phyloP scores from a whole-genome alignment of 2,329 filamentous ascomycete species.

The Magnaporthiopsis rhizophila region DNA sequence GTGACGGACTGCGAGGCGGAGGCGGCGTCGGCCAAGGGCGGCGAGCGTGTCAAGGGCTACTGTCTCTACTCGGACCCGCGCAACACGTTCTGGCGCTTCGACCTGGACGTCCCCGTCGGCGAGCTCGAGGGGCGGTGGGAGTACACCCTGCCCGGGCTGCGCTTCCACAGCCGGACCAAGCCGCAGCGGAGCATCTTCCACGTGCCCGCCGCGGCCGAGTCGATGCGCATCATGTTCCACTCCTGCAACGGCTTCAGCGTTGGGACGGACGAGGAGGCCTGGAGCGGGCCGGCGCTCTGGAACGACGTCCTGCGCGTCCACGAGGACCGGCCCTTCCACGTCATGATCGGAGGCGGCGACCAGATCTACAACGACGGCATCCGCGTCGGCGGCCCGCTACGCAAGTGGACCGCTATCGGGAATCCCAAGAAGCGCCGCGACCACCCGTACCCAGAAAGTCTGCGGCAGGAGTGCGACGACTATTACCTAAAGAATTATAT shows the following conservation, averaged over 20 bases:
- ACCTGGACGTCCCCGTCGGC: conserved; percentile 68
- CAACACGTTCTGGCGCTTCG: conserved; percentile 91
- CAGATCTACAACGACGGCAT: conserved; percentile 97
- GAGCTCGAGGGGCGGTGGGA: conserved; percentile 65
- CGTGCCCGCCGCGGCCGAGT: conserved; percentile 72
- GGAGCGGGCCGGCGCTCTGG: conserved; percentile 90
- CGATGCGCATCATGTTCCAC: conserved; percentile 98
- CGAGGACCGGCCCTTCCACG: conserved; percentile 75
- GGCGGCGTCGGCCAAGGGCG: conserved; percentile 17
- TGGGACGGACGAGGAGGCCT: conserved; percentile 75
- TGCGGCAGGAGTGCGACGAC: conserved; percentile 77
- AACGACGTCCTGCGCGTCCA: conserved; percentile 85
- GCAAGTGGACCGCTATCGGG: conserved; percentile 72
- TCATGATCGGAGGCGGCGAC: conserved; percentile 92
- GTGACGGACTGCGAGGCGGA: neutral
- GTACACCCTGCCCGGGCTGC: conserved; percentile 63
- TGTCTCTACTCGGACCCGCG: conserved; percentile 57
- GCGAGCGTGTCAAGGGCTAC: conserved; percentile 37
- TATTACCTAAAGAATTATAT: conserved; percentile 92
- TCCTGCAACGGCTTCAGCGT: conserved; percentile 96
- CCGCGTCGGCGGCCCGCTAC: conserved; percentile 73
- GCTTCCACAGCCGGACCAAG: conserved; percentile 49
- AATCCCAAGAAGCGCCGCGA: conserved; percentile 77
- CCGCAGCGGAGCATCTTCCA: conserved; percentile 64
- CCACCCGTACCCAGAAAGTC: conserved; percentile 66